Percentiles rank a stretch among this genome's conserved stretches.
These are phyloP conservation scores for Hanseniaspora clermontiae DNA, from an alignment of 805 yeast genomes.

Conservation along the genomic window DNA sequence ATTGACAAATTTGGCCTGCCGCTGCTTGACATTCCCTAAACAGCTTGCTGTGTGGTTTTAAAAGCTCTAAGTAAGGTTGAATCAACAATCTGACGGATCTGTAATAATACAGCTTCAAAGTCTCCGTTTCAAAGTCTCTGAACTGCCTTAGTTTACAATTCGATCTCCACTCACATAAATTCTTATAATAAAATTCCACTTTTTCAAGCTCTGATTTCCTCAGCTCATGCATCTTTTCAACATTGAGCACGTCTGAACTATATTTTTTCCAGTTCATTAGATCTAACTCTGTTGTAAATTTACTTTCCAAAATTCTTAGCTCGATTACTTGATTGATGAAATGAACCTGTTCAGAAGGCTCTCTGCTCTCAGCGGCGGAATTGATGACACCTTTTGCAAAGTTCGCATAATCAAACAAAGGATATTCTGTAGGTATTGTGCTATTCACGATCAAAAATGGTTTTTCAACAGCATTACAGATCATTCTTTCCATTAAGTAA, in stretches of 20 bases:
- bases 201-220: conserved; percentile 33
- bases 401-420: conserved; percentile 36
- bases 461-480: conserved; percentile 49
- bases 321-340: conserved; percentile 47
- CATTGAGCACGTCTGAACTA: conserved; percentile 7
- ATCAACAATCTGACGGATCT: conserved; percentile 46
- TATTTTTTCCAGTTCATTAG: conserved; percentile 27
- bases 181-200: conserved; percentile 42
- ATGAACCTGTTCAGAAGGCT: conserved; percentile 22
- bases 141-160: conserved; percentile 33
- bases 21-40: conserved; percentile 60
- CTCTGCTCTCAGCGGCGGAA: conserved; percentile 15
- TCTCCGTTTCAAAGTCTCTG: conserved; percentile 44
- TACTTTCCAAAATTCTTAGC: conserved; percentile 47
- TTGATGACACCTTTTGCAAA: conserved; percentile 17
- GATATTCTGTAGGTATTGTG: conserved; percentile 33
- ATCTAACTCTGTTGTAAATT: conserved; percentile 40
- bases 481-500: conserved; percentile 48
- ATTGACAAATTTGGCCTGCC: conserved; percentile 56
- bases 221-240: conserved; percentile 14
- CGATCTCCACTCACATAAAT: conserved; percentile 45
- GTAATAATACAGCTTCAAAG: conserved; percentile 46
- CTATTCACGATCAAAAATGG: conserved; percentile 42
- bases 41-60: conserved; percentile 48
- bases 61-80: conserved; percentile 50